Conservation (phyloP, 2,329 filamentous ascomycete species). For the Parasarocladium wereldwijsianum region DNA sequence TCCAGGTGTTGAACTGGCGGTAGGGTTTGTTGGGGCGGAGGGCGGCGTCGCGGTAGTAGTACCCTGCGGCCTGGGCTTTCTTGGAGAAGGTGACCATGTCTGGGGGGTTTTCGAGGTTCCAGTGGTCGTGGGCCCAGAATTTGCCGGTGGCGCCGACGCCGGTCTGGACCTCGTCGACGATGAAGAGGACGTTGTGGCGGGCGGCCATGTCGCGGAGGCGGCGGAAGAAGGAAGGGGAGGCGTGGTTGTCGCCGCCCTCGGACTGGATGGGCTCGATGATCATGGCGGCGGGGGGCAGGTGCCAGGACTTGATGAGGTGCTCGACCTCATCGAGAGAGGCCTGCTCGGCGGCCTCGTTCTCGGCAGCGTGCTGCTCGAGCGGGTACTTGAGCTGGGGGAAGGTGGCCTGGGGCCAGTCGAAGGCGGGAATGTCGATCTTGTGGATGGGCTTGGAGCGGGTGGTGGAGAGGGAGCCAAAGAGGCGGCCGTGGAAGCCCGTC, state of each 20-base stretch:
- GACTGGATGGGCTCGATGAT: constrained; percentile 86
- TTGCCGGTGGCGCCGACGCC: constrained; percentile 84
- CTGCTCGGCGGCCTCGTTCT: constrained; percentile 71
- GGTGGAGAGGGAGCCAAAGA: constrained; percentile 77
- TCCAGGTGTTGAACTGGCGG: constrained; percentile 96
- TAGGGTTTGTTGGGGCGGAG: constrained; percentile 85
- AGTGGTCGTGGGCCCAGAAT: constrained; percentile 97
- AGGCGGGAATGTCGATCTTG: constrained; percentile 88
- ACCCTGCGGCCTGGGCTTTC: constrained; percentile 87
- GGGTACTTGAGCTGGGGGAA: constrained; percentile 83
- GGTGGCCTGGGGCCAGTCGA: constrained; percentile 84
- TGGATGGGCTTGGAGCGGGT: constrained; percentile 89
- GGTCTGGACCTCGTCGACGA: constrained; percentile 90
- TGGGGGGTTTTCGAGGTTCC: constrained; percentile 63
- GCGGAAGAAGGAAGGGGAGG: constrained; percentile 73
- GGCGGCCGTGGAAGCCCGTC: constrained; percentile 76
- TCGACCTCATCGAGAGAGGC: constrained; percentile 74
- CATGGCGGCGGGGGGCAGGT: constrained; percentile 65
- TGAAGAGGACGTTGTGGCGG: constrained; percentile 66
- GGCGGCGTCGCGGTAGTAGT: constrained; percentile 72
- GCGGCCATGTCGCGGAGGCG: constrained; percentile 67
- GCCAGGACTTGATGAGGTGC: constrained; percentile 64
- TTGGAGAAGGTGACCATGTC: constrained; percentile 95
- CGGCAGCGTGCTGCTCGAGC: constrained; percentile 60
- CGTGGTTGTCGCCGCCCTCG: constrained; percentile 91